Conservation (phyloP, 129 eudicot species). For the Flaveria ramosissima region DNA sequence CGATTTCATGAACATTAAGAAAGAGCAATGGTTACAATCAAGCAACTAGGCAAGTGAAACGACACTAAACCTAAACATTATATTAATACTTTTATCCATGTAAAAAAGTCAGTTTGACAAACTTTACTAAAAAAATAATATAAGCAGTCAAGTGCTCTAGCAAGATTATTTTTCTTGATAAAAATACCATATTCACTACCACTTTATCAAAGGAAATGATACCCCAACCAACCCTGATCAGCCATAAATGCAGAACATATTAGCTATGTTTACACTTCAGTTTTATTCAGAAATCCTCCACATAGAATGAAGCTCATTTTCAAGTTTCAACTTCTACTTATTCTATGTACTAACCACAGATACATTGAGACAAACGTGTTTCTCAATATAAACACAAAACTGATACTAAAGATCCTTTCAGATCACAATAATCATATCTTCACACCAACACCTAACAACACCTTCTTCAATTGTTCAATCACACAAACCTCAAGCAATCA, state of each 20-base stretch:
- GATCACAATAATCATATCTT: constrained; percentile 5
- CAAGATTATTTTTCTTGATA: neutral
- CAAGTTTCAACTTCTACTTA: constrained; percentile 9
- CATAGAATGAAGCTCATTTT: neutral
- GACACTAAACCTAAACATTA: neutral
- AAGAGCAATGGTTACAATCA: neutral
- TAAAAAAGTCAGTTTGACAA: constrained; percentile 13
- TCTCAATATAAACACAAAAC: neutral
- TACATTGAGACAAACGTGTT: no score
- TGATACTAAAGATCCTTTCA: neutral
- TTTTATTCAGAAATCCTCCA: neutral
- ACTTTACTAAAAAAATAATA: neutral
- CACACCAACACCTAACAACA: neutral
- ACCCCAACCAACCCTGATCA: constrained; percentile 9
- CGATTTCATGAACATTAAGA: constrained; percentile 15
- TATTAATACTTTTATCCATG: constrained; percentile 3
- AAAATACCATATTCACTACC: neutral
- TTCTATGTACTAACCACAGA: neutral
- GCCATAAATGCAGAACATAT: neutral
- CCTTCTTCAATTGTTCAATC: constrained; percentile 13
- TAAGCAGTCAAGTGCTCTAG: neutral
- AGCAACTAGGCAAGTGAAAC: neutral
- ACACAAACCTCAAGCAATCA: constrained; percentile 14
- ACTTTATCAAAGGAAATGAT: neutral
- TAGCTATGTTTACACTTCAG: constrained; percentile 2